Base-by-base conservation (phyloP, 352 stramenopile genomes). In the Phytophthora cryptogea region DNA sequence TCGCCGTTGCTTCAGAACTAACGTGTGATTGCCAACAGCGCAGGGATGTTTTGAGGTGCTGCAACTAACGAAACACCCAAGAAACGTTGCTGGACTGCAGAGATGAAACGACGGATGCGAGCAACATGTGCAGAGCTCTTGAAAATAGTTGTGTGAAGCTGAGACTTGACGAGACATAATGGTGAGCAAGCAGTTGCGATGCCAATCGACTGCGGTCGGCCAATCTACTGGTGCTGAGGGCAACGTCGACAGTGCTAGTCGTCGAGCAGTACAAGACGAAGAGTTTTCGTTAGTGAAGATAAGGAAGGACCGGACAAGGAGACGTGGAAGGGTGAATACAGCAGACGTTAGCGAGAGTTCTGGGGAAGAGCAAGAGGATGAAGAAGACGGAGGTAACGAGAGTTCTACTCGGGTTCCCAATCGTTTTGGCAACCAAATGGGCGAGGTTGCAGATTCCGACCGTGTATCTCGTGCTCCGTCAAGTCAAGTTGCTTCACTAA, bases 401-500 rank as follows among this genome's bases (percentile, higher is more conserved):
- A 32, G 61, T 9, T 51, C 30, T n/a, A 20, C 42, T 16, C 28
- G 16, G n/a, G 26, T 56, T 26, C 6, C 27, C 16, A 20, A 16
- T 59, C 31, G 40, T 4, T 53, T 42, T 40, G 33, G 56, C 7
- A 72, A 78, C 40, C 63, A 71, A 14, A 26, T 56, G 16, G 39
- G 50, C n/a, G 55, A 66, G 13, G 35, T 75, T 14, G 27, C 30
- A 7, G 71, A 78, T 16, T 67, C 53, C 5, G 78, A 86, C 17
- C 61, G 58, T 36, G 54, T 70, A 28, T 68, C 71, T 56, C 61
- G 73, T 37, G 54, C 74, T n/a, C 48, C 68, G 11, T 80, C 62
- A 48, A 94, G 85, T 45, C 70, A 79, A 10, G 72, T 92, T 9
- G 83, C 80, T 5, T 57, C 63, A 6, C 65, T 94, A 0, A 92